Percentiles rank a stretch among this genome's conserved stretches.
Conservation (phyloP, 306 rosid genomes). For the Quercus parvula region DNA sequence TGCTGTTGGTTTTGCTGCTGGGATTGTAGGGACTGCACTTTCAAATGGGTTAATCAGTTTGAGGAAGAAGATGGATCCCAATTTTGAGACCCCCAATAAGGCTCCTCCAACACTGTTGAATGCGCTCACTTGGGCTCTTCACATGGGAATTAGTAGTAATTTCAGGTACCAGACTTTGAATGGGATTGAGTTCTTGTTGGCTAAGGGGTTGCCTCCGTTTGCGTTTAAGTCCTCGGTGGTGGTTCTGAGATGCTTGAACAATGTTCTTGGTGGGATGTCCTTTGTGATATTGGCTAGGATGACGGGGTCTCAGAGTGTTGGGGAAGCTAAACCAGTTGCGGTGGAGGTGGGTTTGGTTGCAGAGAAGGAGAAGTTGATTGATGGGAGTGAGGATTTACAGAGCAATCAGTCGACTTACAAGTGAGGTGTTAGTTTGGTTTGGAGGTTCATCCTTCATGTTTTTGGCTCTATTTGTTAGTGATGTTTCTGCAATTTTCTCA, state of each 20-base stretch:
- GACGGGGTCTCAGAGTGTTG: constrained; percentile 76
- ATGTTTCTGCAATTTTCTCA: constrained; percentile 3
- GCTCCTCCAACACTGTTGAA: constrained; percentile 79
- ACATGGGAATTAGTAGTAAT: constrained; percentile 89
- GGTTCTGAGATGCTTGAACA: constrained; percentile 72
- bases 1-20: constrained; percentile 80
- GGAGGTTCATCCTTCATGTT: not conserved
- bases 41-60: constrained; percentile 78
- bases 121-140: constrained; percentile 82
- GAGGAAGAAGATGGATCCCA: constrained; percentile 88
- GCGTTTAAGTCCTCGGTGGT: constrained; percentile 82
- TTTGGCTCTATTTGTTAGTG: constrained; percentile 6
- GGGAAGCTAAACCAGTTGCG: constrained; percentile 16
- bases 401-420: constrained; percentile 54
- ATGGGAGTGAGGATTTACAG: constrained; percentile 36
- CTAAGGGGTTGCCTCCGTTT: constrained; percentile 57
- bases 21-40: constrained; percentile 67
- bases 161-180: constrained; percentile 85
- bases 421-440: constrained; percentile 32
- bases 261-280: constrained; percentile 83
- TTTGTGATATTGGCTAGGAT: constrained; percentile 80
- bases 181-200: constrained; percentile 71
- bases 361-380: constrained; percentile 53
- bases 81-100: constrained; percentile 80
- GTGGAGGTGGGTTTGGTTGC: constrained; percentile 28